phyloP scores from a whole-genome alignment of 2,329 filamentous ascomycete genomes.

The Fusarium coicis region DNA sequence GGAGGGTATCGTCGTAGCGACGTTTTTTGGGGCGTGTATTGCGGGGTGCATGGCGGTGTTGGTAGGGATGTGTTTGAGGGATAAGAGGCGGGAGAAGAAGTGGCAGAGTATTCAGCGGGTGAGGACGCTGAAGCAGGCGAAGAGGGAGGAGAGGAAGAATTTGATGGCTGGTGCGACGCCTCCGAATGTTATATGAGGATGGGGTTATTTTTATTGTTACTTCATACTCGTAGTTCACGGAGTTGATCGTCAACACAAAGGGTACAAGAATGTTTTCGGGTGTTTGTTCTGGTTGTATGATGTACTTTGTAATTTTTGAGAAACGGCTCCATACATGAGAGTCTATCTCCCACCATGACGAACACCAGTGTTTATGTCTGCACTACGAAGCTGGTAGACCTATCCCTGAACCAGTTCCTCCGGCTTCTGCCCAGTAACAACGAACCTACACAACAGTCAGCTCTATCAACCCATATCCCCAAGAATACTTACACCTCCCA shows the following conservation, averaged over 20 bases:
- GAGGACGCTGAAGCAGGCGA: conserved; percentile 3
- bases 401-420: not conserved
- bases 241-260: not conserved
- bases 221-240: not conserved
- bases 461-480: accelerated
- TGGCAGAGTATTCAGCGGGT: conserved; percentile 1
- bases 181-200: not conserved
- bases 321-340: no score
- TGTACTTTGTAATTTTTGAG: no score
- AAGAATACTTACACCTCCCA: conserved; percentile 20
- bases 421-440: conserved; percentile 22
- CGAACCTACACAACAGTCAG: not conserved
- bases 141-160: not conserved
- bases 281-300: no score
- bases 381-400: no score
- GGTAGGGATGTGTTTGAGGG: conserved; percentile 1
- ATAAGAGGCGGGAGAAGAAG: conserved; percentile 7
- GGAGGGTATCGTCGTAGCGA: conserved; percentile 8
- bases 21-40: not conserved
- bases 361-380: accelerated
- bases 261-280: no score
- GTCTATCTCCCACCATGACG: no score
- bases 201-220: no score
- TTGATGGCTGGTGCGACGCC: not conserved
- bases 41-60: conserved; percentile 7